Base-by-base conservation (phyloP, 352 stramenopile species). In the Phytophthora megakarya region DNA sequence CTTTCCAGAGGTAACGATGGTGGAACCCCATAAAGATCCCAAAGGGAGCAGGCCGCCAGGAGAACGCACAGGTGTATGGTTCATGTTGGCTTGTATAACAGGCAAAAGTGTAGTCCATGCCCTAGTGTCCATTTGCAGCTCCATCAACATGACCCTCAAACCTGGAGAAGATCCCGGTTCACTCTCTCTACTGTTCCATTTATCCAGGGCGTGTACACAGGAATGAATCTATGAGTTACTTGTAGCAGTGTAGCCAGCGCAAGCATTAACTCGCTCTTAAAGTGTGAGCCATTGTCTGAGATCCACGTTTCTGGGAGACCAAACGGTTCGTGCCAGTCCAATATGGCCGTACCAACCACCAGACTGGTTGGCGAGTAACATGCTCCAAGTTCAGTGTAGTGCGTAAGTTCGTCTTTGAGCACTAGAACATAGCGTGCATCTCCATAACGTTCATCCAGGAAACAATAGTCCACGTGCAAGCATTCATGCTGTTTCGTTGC, bases 1-100 rank as follows among this genome's bases (percentile, higher is more conserved):
- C 23, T 25, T 15, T 56, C 37, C 18, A 56, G 22, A 1, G 22
- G 33, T 1, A 42, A 56, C 7, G 35, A 25, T 11, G 40, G 15
- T 19, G 64, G 57, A 11, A 64, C 1, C 30, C 58, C 3, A 32
- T 67, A 23, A 63, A 72, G 8, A 67, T 5, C 23, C 56, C 47
- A 21, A 44, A 33, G 3, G 40, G 64, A 19, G 45, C 19, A 11
- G 30, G 10, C 35, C 33, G 10, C 13, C 55, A 7, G 68, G 47
- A 9, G 38, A 65, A 11, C 21, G 5, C 2, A 73, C 65, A 3
- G 59, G 11, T 0, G 50, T 48, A 15, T 64, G 59, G 18, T 69
- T 73, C 10, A 69, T 35, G 15, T 62, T 70, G 5, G 26, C 59
- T 37, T 64, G 55, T 16, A 73, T 28, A 19, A 63, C n/a, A n/a